phyloP scores from a whole-genome alignment of 2,329 filamentous ascomycete genomes.

The Monosporascus cannonballus region DNA sequence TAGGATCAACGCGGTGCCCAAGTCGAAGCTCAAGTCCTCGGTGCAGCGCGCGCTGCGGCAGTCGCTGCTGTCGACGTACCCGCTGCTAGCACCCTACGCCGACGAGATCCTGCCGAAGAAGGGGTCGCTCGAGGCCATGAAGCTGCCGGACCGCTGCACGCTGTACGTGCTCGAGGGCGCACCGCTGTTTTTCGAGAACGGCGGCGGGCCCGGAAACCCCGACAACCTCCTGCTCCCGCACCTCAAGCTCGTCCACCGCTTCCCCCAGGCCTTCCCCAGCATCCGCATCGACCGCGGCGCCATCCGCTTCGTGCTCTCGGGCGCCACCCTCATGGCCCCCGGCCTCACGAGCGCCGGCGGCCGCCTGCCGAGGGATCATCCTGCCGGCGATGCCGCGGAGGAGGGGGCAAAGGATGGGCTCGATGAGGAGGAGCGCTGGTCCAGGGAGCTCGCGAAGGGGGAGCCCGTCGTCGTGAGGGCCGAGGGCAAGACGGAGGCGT shows the following conservation, averaged over 20 bases:
- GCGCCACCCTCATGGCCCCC: conserved; percentile 93
- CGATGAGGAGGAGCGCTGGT: conserved; percentile 50
- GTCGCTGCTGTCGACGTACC: conserved; percentile 78
- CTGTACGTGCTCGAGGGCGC: conserved; percentile 76
- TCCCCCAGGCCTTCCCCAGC: conserved; percentile 75
- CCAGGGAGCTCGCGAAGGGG: conserved; percentile 67
- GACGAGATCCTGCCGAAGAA: conserved; percentile 97
- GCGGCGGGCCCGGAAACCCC: conserved; percentile 19
- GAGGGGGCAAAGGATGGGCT: conserved; percentile 24
- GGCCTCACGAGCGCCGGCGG: conserved; percentile 83
- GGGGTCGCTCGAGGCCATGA: conserved; percentile 80
- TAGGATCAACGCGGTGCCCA: conserved; percentile 70
- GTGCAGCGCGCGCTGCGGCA: conserved; percentile 81
- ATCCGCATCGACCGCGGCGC: conserved; percentile 92
- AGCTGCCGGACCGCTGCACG: conserved; percentile 83
- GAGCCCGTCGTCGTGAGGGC: conserved; percentile 83
- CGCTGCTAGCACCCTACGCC: conserved; percentile 77
- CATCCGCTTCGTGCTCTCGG: conserved; percentile 91
- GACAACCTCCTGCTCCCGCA: conserved; percentile 76
- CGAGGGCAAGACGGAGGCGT: conserved; percentile 90
- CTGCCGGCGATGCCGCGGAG: conserved; percentile 17
- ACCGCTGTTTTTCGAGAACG: conserved; percentile 89
- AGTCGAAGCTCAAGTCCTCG: conserved; percentile 96
- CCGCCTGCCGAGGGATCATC: conserved; percentile 54
- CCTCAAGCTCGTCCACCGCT: conserved; percentile 82